phyloP scores from a whole-genome alignment of 2,329 filamentous ascomycete species.

The Colletotrichum plurivorum region DNA sequence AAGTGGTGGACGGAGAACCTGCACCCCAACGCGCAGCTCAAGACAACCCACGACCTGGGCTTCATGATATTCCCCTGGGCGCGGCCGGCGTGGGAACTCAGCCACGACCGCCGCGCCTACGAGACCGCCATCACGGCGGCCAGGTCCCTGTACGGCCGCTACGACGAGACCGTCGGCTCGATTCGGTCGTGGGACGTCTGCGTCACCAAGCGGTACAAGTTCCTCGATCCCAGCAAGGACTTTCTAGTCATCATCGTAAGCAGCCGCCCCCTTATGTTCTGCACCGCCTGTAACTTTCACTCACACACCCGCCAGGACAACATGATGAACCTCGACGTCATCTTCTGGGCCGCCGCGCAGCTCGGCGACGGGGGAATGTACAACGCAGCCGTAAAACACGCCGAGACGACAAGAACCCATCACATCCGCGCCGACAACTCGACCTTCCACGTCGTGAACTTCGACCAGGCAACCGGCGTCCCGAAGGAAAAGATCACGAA shows the following conservation, averaged over 20 bases:
- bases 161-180: constrained; percentile 49
- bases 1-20: constrained; percentile 58
- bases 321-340: constrained; percentile 58
- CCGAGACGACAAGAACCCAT: constrained; percentile 53
- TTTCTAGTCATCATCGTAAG: constrained; percentile 59
- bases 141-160: constrained; percentile 54
- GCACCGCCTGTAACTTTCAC: no score
- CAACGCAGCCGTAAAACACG: constrained; percentile 55
- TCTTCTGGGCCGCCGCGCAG: constrained; percentile 57
- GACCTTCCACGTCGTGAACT: constrained; percentile 61
- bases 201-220: constrained; percentile 54
- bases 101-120: constrained; percentile 52
- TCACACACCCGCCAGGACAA: no score
- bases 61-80: constrained; percentile 60
- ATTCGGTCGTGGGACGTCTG: constrained; percentile 61
- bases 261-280: no score
- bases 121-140: constrained; percentile 52
- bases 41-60: constrained; percentile 58
- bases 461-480: constrained; percentile 56
- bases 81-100: constrained; percentile 54
- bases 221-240: constrained; percentile 51
- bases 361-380: constrained; percentile 49
- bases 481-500: constrained; percentile 60
- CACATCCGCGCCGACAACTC: constrained; percentile 56
- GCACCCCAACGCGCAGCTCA: constrained; percentile 51